A percentile compares a stretch with the other conserved stretches of the same genome.
Evolutionary conservation across 164 flowering plant genomes (phyloP).

Genomic region (Litsea cubeba): DNA sequence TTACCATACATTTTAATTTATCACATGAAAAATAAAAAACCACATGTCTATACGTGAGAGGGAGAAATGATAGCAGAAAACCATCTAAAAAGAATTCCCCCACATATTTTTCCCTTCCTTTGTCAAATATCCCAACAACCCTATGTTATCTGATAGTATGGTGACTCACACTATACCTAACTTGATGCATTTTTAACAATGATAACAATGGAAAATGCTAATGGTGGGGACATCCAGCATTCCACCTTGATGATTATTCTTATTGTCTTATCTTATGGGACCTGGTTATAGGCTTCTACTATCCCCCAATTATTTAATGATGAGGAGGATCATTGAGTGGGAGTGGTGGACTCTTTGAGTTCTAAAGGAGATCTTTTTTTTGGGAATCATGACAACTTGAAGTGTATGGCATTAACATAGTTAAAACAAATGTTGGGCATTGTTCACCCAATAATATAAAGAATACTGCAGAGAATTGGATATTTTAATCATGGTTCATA

Average conservation of each 20-base stretch:
- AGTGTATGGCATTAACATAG: neutral
- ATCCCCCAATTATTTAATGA: neutral
- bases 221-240: neutral
- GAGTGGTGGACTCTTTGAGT: neutral
- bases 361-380: neutral
- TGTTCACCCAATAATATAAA: neutral
- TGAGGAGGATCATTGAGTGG: neutral
- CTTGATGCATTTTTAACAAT: too few species aligned
- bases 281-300: neutral
- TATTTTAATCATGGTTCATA: neutral
- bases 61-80: too few species aligned
- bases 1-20: too few species aligned
- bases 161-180: too few species aligned
- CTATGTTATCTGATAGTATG: too few species aligned
- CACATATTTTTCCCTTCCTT: too few species aligned
- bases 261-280: neutral
- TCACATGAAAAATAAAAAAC: too few species aligned
- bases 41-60: too few species aligned
- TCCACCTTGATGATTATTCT: neutral
- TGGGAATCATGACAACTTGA: neutral
- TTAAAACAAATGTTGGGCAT: neutral
- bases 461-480: neutral
- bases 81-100: too few species aligned
- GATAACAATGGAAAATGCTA: too few species aligned
- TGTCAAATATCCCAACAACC: too few species aligned